These are phyloP conservation scores for Fusarium sp. DNA, from an alignment of 2,329 filamentous ascomycete species.

Conservation along the genomic window DNA sequence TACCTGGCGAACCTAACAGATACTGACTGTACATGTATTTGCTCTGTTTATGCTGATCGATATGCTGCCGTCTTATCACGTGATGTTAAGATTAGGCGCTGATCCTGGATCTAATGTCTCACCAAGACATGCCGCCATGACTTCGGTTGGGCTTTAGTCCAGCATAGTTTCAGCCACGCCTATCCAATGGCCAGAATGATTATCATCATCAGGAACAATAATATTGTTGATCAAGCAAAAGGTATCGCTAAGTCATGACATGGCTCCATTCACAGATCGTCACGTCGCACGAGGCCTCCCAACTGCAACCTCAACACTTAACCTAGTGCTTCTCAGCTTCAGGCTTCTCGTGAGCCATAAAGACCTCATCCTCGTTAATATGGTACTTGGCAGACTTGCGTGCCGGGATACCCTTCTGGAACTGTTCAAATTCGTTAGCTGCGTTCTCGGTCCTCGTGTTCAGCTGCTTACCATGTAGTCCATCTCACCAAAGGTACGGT, in stretches of 20 bases:
- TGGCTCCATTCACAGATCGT: background rate
- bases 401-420: conserved; percentile 50
- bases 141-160: conserved; percentile 2
- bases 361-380: conserved; percentile 49
- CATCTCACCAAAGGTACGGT: conserved; percentile 56
- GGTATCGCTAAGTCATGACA: conserved; percentile 4
- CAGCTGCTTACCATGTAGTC: conserved; percentile 49
- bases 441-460: background rate
- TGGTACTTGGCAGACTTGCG: conserved; percentile 50
- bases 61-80: background rate
- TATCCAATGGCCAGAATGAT: background rate
- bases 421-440: conserved; percentile 35
- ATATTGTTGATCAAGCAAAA: conserved; percentile 9
- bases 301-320: background rate
- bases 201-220: background rate
- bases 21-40: background rate
- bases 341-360: conserved; percentile 29
- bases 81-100: conserved; percentile 4
- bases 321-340: conserved; percentile 26
- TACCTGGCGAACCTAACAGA: background rate
- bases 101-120: conserved; percentile 13
- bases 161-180: conserved; percentile 10
- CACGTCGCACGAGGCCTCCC: background rate
- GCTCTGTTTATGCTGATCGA: background rate
- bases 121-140: conserved; percentile 14